These are phyloP conservation scores for Mycena alexandri DNA, from an alignment of 768 basidiomycete genomes.

Conservation along the genomic window DNA sequence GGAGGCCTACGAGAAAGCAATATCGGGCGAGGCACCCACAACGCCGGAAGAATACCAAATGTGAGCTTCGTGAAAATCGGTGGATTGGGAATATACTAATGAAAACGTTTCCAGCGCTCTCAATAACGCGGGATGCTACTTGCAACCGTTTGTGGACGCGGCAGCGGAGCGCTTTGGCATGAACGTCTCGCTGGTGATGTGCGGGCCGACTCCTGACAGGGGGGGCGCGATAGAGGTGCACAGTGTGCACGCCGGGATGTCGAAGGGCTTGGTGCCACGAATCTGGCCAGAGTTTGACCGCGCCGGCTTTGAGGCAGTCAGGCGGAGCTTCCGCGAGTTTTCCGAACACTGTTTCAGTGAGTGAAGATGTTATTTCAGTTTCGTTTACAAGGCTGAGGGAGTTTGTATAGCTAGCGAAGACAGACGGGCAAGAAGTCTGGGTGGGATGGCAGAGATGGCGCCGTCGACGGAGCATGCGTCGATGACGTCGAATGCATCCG, in stretches of 20 bases:
- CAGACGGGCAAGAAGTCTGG: not conserved
- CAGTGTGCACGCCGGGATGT: conserved; percentile 3
- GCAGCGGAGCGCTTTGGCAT: not conserved
- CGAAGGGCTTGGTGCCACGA: not conserved
- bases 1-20: not conserved
- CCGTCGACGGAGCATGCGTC: not conserved
- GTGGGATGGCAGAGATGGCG: not conserved
- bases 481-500: no score
- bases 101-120: not conserved
- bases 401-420: conserved; percentile 9
- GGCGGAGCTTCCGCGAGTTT: not conserved
- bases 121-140: not conserved
- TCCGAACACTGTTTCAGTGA: conserved; percentile 7
- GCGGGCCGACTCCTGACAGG: not conserved
- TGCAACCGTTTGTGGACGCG: conserved; percentile 10
- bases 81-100: no score
- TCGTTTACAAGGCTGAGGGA: not conserved
- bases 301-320: not conserved
- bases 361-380: not conserved
- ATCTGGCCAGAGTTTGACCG: conserved; percentile 11
- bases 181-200: conserved; percentile 11
- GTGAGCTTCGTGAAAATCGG: no score
- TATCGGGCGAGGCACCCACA: not conserved
- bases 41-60: not conserved
- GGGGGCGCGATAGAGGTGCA: conserved; percentile 13